Evolutionary conservation across 768 basidiomycete species (phyloP), one percentile per base, ranked within the genome.

Genomic region (Termitomyces sp.): DNA sequence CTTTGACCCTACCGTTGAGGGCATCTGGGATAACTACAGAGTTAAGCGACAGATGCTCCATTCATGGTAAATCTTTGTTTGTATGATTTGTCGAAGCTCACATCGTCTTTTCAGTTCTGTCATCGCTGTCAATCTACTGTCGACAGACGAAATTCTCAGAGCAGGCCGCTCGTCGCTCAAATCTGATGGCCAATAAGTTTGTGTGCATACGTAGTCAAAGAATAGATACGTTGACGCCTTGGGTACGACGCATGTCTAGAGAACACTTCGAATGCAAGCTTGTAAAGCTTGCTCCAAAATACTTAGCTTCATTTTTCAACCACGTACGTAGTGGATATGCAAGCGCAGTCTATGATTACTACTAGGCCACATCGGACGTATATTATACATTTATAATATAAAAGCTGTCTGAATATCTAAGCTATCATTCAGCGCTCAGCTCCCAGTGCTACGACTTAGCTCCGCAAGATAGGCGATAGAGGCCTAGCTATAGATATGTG

Each of bases 11-110:
- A 91, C 91, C 10, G 86, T 92, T 5, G 90, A 94, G 66, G 97
- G 97, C 37, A 86, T 99, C 26, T 99, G 95, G 95, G 97, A 99
- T 69, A 98, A 98, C 74, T 98, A 97, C 68, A 80, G 97, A 61
- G 97, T 99, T 58, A 99, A 99, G 78, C 79, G 96, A 58, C 97
- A 99, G 68, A 97, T 99, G 93, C 74, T 99, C 45, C 95, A 98
- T 67, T 96, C 93, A 65, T 92, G 91, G 93, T 94, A 62, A 67
- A 85, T 17, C 15, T 35, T 22, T 32, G 14, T 9, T 19, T 45
- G 38, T 43, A 21, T 4, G 17, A 24, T 22, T 22, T n/a, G 59
- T 65, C 64, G 51, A 61, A 59, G 57, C 68, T 67, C 60, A 67
- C 60, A 46, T 56, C 47, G 59, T 50, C n/a, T 19, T 61, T 53